These are phyloP conservation scores for Penicillium corylophilum DNA, from an alignment of 2,329 filamentous ascomycete genomes.

Conservation along the genomic window DNA sequence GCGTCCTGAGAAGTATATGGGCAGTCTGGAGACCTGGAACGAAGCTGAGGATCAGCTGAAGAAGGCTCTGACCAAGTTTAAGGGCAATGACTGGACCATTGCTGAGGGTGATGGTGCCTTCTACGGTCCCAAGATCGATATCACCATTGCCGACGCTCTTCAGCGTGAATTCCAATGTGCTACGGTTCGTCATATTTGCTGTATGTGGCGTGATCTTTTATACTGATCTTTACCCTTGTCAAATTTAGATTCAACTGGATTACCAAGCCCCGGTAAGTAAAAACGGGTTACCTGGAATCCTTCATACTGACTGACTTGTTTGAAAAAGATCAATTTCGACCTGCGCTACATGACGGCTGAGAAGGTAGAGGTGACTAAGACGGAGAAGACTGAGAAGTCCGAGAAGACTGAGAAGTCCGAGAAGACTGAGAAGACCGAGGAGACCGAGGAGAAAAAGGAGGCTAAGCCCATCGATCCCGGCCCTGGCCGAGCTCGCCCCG, in stretches of 20 bases:
- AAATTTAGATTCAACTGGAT: conserved; percentile 93
- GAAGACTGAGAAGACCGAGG: conserved; percentile 46
- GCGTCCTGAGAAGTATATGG: conserved; percentile 82
- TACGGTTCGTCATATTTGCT: too few species aligned
- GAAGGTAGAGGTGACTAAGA: conserved; percentile 36
- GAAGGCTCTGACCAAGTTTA: conserved; percentile 76
- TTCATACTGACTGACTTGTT: neutral
- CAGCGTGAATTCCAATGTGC: conserved; percentile 84
- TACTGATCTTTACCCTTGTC: too few species aligned
- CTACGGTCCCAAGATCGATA: conserved; percentile 98
- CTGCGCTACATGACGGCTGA: conserved; percentile 81
- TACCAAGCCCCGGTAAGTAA: conserved; percentile 66
- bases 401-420: conserved; percentile 42
- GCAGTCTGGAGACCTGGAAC: conserved; percentile 84
- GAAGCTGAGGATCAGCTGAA: conserved; percentile 79
- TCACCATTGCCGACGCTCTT: conserved; percentile 86
- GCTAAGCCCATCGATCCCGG: conserved; percentile 39
- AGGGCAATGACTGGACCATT: conserved; percentile 74
- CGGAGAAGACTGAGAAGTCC: conserved; percentile 36
- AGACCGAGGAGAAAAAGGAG: conserved; percentile 35
- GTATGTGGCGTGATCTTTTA: too few species aligned
- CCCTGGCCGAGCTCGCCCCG: conserved; percentile 48
- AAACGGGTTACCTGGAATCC: too few species aligned
- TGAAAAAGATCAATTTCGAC: conserved; percentile 67
- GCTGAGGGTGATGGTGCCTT: conserved; percentile 96